Evolutionary conservation across 1,139 yeast species (phyloP), one percentile per base, ranked within the genome.

Genomic region (Geotrichum macrosporum): DNA sequence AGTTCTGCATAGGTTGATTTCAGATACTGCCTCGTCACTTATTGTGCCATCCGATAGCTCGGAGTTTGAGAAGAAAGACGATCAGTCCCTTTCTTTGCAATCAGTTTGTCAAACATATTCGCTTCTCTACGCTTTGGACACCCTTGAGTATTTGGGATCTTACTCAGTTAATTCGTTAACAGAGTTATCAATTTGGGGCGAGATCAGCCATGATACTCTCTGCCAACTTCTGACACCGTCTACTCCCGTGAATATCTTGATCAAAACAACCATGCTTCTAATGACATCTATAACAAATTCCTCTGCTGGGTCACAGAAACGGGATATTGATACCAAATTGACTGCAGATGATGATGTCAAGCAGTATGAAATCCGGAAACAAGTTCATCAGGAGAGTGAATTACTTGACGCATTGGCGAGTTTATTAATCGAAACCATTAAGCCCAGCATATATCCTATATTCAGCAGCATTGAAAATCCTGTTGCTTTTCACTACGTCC

Each of bases 61-160:
- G 10, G 20, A 9, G 6, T 13, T 15, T 15, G n/a, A n/a, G n/a
- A n/a, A n/a, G n/a, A n/a, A n/a, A n/a, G 19, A 35, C 6, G 38
- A 21, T 21, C 38, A 35, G 9, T 35, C 31, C 9, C 30, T 52
- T 12, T 34, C 48, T 12, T 36, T 30, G 10, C 43, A 41, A 13
- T 35, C 46, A 21, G 41, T 41, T 5, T 15, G 31, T 27, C 43
- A 42, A 19, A 73, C 73, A 35, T 70, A 78, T 49, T 66, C 72
- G 1, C 63, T 79, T 3, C 57, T 76, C 1, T 74, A 73, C 56
- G 69, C 77, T 5, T 68, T 78, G 61, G 88, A 81, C 58, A 66
- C 77, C 2, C 56, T 81, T 22, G 86, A 81, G 53, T 29, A 29
- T 9, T 19, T 37, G 10, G 22, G 22, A 1, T 37, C 26, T 19